Evolutionary conservation across 805 yeast genomes (phyloP), one percentile per base, ranked within the genome.

Genomic region (Cyberlindnera sargentensis): DNA sequence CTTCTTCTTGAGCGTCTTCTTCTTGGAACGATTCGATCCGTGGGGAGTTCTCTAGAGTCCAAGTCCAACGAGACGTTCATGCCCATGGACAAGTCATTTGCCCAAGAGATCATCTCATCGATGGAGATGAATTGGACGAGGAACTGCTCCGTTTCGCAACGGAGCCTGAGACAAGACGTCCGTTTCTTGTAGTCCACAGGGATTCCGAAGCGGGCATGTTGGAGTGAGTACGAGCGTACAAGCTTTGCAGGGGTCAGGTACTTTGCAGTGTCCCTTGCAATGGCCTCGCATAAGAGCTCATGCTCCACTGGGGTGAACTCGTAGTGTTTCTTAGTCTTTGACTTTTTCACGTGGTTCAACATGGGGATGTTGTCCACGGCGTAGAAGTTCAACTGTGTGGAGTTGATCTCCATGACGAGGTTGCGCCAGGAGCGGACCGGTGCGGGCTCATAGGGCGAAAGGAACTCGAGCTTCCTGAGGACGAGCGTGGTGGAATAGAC

Each of bases 71-170:
- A 71, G 30, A 90, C 76, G 52, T 85, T 93, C 40, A 82, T 82
- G 1, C 93, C 97, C 8, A 80, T 74, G 43, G 78, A 76, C 15
- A 93, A 47, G 37, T 79, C 80, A 55, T 76, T 72, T 46, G 86
- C 75, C 97, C 96, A 91, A 34, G 76, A 76, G 41, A 91, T 76
- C 71, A 88, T 72, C 32, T 78, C 82, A 53, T 77, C 78, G 4
- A 82, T 72, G 35, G 72, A 68, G 2, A 75, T 61, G 54, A 86
- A 86, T 44, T 77, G 79, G 3, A 91, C 51, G 35, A 91, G 60
- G 48, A 87, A 73, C 61, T 91, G 98, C 61, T 86, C 89, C 34
- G 82, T 75, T 63, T 91, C 98, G 32, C 83, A 74, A 23, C 99
- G 74, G 15, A 91, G 52, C 40, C 99, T 67, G 34, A 89, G 62